Evolutionary conservation across 345 rosid genomes (phyloP), one percentile per base, ranked within the genome.

Genomic region (Corchorus olitorius): DNA sequence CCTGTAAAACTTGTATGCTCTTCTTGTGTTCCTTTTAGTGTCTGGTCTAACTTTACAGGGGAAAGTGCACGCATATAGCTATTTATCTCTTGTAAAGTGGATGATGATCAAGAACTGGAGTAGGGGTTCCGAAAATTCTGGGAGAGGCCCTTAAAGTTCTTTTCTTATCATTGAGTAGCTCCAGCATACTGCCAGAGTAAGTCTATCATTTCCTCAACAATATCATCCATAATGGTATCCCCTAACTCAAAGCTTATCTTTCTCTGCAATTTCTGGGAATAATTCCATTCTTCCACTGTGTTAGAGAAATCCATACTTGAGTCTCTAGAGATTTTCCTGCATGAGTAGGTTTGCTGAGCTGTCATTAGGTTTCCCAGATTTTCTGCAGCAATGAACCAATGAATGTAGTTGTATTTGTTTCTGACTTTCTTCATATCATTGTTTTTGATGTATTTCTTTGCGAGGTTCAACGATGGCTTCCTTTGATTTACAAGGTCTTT

Each of bases 241-340:
- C 77, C 81, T 52, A 86, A 65, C 45, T 81, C 81, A 13, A 48
- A 70, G 58, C 80, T 74, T 79, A 79, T 77, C 53, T 77, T 76
- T 72, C 70, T 55, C 19, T 69, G 65, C 55, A 55, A 7, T 65
- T 65, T 61, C 74, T 71, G 65, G 72, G 69, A 39, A 71, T 17
- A 22, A 71, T 75, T 50, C 77, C 81, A 75, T 59, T 76, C 81
- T 60, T 79, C 67, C 52, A 78, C 39, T 33, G 49, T 43, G 77
- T 60, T 65, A 16, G 59, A 68, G 72, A 67, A 72, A 53, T 77
- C 61, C 56, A 77, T 68, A 72, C 54, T 11, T 19, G 37, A 69
- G 52, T n/a, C 15, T 79, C 9, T 20, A 45, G 27, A 66, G 41
- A 61, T 65, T 70, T 71, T 76, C 67, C 66, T 77, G 76, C 73